Conservation (phyloP, 208 protist species). For the Wallacemonas sp. region DNA sequence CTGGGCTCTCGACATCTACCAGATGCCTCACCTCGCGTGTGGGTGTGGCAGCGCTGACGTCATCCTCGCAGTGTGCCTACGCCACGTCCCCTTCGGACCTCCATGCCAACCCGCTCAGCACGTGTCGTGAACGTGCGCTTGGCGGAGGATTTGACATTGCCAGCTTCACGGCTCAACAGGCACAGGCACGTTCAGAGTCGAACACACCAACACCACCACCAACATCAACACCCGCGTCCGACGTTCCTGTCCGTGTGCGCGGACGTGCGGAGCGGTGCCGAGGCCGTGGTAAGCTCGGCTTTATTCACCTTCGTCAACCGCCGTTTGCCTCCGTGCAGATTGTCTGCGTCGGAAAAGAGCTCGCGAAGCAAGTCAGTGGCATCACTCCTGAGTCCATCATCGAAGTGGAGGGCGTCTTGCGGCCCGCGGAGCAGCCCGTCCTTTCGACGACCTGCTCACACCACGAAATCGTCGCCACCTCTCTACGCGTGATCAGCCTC, state of each 20-base stretch:
- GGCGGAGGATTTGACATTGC: constrained; percentile 3
- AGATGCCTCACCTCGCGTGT: too few species aligned
- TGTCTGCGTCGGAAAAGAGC: constrained; percentile 40
- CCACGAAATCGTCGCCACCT: constrained; percentile 62
- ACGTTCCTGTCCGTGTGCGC: constrained; percentile 32
- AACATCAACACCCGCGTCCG: not conserved
- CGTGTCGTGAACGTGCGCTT: constrained; percentile 3
- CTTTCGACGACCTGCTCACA: constrained; percentile 41
- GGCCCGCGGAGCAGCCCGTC: constrained; percentile 35
- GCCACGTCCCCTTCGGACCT: too few species aligned
- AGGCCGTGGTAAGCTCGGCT: constrained; percentile 54
- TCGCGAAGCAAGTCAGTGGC: constrained; percentile 29
- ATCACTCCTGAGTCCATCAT: constrained; percentile 76
- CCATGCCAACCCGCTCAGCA: too few species aligned
- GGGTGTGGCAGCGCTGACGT: too few species aligned
- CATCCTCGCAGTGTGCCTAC: too few species aligned
- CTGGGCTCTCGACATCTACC: too few species aligned
- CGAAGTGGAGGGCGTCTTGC: constrained; percentile 52
- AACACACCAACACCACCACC: constrained; percentile 10
- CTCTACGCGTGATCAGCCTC: constrained; percentile 44
- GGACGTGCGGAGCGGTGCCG: constrained; percentile 59
- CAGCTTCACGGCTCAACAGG: not conserved
- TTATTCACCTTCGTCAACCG: constrained; percentile 79
- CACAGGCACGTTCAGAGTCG: too few species aligned
- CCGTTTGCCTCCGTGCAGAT: constrained; percentile 66